Evolutionary conservation across 768 basidiomycete species (phyloP), one percentile per base, ranked within the genome.

Genomic region (Leccinum imitatum): DNA sequence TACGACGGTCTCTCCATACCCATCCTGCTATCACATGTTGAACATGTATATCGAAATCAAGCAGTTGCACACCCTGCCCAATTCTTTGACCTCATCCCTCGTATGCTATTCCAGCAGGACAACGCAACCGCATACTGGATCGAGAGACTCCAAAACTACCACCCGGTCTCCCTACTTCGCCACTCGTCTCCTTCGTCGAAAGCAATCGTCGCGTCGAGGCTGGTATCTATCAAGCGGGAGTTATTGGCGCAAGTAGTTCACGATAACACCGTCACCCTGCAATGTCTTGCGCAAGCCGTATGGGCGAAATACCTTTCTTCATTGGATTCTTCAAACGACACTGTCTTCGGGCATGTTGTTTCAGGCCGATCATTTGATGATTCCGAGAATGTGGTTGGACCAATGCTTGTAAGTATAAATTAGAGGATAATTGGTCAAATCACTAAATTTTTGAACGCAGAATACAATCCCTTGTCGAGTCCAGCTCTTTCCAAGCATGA

Each of bases 311-410:
- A 68, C 17, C 53, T 76, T 9, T 67, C 71, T 21, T 60, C 58
- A 1, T 33, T 69, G 21, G 52, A 57, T 17, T 57, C 63, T 21
- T 67, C 65, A 21, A 46, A 56, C 6, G 80, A 82, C 60, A 67
- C 79, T 23, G 73, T 81, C 14, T 82, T 82, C 58, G 81, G 80
- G 0, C 78, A 80, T 51, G 77, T 79, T 17, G 71, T 82, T 6
- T 80, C 80, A 17, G 81, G 81, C 47, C 70, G 81, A 55, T 75
- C 70, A 48, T 69, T 77, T 15, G 73, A 73, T 21, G 73, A 72
- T 37, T 74, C 77, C 9, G 80, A 82, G 63, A 67, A 75, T 10
- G 78, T 80, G 3, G 74, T 82, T 54, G 81, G 81, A 4, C 81
- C 81, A 6, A 74, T 80, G 57, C 65, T 82, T 58, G 81, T 82